Evolutionary conservation across 1,284 basidiomycete genomes (phyloP).

Genomic region (Moesziomyces aphidis): DNA sequence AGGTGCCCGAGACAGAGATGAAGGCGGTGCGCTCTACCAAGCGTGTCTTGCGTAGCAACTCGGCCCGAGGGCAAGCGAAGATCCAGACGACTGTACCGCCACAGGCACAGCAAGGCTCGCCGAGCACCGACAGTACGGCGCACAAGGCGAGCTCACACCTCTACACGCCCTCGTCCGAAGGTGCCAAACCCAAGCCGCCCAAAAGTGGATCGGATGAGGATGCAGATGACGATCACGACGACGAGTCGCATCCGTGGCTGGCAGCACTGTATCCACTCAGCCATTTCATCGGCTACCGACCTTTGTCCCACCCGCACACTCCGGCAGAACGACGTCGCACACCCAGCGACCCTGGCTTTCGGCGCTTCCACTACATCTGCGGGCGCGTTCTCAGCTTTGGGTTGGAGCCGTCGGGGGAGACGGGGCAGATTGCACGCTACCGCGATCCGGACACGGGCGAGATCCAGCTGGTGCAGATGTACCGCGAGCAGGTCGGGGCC

Average conservation of each 20-base stretch:
- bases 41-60: conserved; percentile 13
- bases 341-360: conserved; percentile 16
- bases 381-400: conserved; percentile 38
- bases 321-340: conserved; percentile 15
- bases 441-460: conserved; percentile 32
- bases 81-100: not conserved
- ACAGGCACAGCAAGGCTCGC: conserved; percentile 1
- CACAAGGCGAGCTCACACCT: conserved; percentile 19
- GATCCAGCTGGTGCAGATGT: conserved; percentile 33
- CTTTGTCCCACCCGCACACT: conserved; percentile 38
- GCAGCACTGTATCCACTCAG: conserved; percentile 33
- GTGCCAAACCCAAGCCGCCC: conserved; percentile 4
- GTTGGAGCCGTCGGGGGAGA: conserved; percentile 18
- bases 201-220: conserved; percentile 9
- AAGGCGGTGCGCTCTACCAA: not conserved
- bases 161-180: conserved; percentile 22
- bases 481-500: conserved; percentile 19
- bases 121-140: conserved; percentile 20
- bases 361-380: conserved; percentile 37
- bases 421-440: conserved; percentile 23
- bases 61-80: conserved; percentile 3
- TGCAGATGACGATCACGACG: conserved; percentile 7
- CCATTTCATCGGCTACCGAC: conserved; percentile 44
- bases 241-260: conserved; percentile 20
- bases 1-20: conserved; percentile 18